A percentile compares a stretch with the other conserved stretches of the same genome.
Evolutionary conservation across 192 early-diverging fungal genomes (phyloP).

Genomic region (Chytriomyces sp.): DNA sequence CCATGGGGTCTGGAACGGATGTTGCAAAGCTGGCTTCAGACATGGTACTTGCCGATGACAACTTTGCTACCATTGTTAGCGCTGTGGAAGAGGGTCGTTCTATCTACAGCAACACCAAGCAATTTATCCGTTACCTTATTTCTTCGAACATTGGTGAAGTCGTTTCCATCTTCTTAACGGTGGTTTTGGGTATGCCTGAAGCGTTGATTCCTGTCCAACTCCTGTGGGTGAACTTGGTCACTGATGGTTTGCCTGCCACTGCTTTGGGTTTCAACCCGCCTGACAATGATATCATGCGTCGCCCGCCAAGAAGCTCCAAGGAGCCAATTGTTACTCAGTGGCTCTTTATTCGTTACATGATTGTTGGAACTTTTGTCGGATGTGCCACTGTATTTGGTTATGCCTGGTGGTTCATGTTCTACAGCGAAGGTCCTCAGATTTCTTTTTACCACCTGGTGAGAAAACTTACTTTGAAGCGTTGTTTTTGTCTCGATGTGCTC

Average conservation of each 20-base stretch:
- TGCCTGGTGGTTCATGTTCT: constrained; percentile 99
- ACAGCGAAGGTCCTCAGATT: constrained; percentile 85
- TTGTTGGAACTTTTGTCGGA: constrained; percentile 93
- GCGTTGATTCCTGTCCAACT: constrained; percentile 97
- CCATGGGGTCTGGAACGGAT: constrained; percentile 98
- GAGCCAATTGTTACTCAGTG: constrained; percentile 94
- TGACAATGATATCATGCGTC: constrained; percentile 96
- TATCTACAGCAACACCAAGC: constrained; percentile 99
- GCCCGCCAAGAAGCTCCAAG: constrained; percentile 78
- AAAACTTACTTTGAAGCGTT: constrained; percentile 6
- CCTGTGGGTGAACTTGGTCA: constrained; percentile 98
- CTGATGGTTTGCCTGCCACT: constrained; percentile 95
- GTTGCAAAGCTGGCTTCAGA: constrained; percentile 98
- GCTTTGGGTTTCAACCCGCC: constrained; percentile 99
- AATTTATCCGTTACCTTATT: constrained; percentile 98
- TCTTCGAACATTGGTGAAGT: constrained; percentile 99
- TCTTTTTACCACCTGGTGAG: constrained; percentile 82
- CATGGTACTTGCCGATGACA: constrained; percentile 98
- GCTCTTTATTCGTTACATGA: constrained; percentile 94
- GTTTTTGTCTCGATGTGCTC: background rate
- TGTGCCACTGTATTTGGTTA: constrained; percentile 95
- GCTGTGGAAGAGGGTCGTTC: constrained; percentile 97
- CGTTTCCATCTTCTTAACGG: constrained; percentile 95
- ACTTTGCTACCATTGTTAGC: constrained; percentile 97
- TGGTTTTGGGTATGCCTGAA: constrained; percentile 95